Percentiles rank a stretch among this genome's conserved stretches.
These are phyloP conservation scores for Aspergillus cavernicola DNA, from an alignment of 495 filamentous ascomycete genomes.

Conservation along the genomic window DNA sequence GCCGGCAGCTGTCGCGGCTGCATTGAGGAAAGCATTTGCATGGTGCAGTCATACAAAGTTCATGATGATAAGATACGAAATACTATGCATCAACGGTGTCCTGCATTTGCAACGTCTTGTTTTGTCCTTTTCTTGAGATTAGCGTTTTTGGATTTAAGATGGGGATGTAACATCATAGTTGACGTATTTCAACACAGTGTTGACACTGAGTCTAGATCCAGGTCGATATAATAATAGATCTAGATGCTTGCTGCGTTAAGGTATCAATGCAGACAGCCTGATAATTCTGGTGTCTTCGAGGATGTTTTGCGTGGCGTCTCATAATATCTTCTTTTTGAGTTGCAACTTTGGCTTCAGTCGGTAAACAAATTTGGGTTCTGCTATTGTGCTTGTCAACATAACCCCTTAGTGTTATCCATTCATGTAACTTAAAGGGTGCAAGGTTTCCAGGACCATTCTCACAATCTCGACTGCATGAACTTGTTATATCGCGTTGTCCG, in stretches of 20 bases:
- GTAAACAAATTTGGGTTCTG: background rate
- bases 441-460: too few species aligned
- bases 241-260: background rate
- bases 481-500: background rate
- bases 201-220: background rate
- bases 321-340: background rate
- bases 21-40: background rate
- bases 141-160: background rate
- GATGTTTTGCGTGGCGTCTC: constrained; percentile 3
- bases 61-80: background rate
- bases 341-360: background rate
- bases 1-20: background rate
- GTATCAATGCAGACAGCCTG: constrained; percentile 3
- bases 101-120: background rate
- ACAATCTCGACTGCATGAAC: too few species aligned
- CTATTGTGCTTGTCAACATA: too few species aligned
- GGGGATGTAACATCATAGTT: background rate
- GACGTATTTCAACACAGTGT: background rate
- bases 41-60: constrained; percentile 2
- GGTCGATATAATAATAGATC: background rate
- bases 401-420: too few species aligned
- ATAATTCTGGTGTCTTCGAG: background rate
- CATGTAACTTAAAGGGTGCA: too few species aligned
- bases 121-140: background rate
- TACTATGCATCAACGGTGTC: background rate